phyloP scores from a whole-genome alignment of 805 yeast species.

The Blastobotrys peoriensis region DNA sequence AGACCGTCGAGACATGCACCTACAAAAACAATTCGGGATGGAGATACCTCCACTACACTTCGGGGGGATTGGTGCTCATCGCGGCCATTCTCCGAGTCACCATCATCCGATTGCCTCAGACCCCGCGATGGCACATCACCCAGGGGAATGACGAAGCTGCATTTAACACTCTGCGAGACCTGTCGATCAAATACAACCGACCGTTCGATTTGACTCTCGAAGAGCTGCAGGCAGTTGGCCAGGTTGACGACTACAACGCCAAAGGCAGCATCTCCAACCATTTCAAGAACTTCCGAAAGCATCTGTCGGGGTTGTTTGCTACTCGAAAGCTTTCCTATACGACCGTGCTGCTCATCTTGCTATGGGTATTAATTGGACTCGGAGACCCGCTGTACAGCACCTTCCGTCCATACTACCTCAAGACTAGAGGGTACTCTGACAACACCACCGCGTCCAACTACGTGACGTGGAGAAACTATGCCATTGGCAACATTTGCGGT shows the following conservation, averaged over 20 bases:
- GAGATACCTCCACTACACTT: slow-evolving; percentile 51
- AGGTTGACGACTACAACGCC: slow-evolving; percentile 22
- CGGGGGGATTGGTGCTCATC: slow-evolving; percentile 46
- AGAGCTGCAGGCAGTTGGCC: slow-evolving; percentile 42
- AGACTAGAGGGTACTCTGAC: slow-evolving; percentile 41
- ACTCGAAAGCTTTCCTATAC: slow-evolving; percentile 39
- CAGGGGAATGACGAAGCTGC: slow-evolving; percentile 39
- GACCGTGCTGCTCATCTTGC: slow-evolving; percentile 39
- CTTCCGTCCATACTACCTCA: slow-evolving; percentile 49
- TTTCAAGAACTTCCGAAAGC: background rate
- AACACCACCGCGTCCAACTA: slow-evolving; percentile 15
- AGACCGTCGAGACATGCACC: slow-evolving; percentile 38
- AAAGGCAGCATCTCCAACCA: background rate
- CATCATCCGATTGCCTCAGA: slow-evolving; percentile 42
- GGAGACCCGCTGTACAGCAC: slow-evolving; percentile 53
- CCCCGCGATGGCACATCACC: slow-evolving; percentile 40
- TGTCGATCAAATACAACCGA: slow-evolving; percentile 43
- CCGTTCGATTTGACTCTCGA: slow-evolving; percentile 40
- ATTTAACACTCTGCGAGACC: slow-evolving; percentile 36
- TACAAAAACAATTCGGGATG: slow-evolving; percentile 49
- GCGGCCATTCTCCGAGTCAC: slow-evolving; percentile 46
- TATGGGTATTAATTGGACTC: slow-evolving; percentile 55
- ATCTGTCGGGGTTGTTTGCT: slow-evolving; percentile 39
- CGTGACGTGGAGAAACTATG: slow-evolving; percentile 24
- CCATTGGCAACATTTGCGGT: slow-evolving; percentile 43